These are phyloP conservation scores for Pyrenophora teres DNA, from an alignment of 2,329 filamentous ascomycete species.

Conservation along the genomic window DNA sequence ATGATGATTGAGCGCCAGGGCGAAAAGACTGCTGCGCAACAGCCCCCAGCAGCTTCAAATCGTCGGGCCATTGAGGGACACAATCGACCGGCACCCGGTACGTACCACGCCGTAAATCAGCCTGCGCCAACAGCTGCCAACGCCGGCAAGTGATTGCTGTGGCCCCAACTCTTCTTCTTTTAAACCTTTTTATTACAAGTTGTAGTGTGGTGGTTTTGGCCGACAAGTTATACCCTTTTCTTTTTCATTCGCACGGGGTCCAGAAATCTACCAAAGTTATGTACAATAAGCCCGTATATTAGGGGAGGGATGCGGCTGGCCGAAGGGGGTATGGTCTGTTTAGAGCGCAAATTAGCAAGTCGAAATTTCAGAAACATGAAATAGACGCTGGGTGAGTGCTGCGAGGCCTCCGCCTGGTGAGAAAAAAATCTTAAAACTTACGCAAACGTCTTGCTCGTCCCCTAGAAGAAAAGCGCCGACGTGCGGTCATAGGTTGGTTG, in stretches of 20 bases:
- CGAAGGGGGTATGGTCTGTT: conserved; percentile 14
- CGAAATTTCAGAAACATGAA: conserved; percentile 19
- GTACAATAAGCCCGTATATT: conserved; percentile 24
- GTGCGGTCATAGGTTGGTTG: neutral
- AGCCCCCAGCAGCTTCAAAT: conserved; percentile 28
- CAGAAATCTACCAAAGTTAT: conserved; percentile 30
- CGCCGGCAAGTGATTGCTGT: conserved; percentile 11
- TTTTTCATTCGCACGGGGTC: conserved; percentile 28
- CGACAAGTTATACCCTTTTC: conserved; percentile 41
- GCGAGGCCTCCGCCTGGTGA: neutral
- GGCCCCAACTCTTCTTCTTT: conserved; percentile 7
- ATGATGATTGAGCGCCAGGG: conserved; percentile 54
- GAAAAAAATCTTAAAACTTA: conserved; percentile 27
- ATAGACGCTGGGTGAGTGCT: conserved; percentile 13
- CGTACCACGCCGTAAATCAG: conserved; percentile 25
- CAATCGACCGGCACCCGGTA: conserved; percentile 42
- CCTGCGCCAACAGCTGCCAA: conserved; percentile 34
- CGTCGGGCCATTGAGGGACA: conserved; percentile 42
- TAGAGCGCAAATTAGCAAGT: conserved; percentile 19
- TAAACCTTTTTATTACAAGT: conserved; percentile 17
- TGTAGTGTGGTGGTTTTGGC: conserved; percentile 25
- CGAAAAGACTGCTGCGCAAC: conserved; percentile 42
- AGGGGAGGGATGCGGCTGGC: conserved; percentile 1
- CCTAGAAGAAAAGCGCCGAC: too few species aligned
- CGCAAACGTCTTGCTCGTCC: conserved; percentile 3